Percentiles rank a stretch among this genome's conserved stretches.
Evolutionary conservation across 148 eudicot species (phyloP).

Genomic region (Heliamphora exappendiculata): DNA sequence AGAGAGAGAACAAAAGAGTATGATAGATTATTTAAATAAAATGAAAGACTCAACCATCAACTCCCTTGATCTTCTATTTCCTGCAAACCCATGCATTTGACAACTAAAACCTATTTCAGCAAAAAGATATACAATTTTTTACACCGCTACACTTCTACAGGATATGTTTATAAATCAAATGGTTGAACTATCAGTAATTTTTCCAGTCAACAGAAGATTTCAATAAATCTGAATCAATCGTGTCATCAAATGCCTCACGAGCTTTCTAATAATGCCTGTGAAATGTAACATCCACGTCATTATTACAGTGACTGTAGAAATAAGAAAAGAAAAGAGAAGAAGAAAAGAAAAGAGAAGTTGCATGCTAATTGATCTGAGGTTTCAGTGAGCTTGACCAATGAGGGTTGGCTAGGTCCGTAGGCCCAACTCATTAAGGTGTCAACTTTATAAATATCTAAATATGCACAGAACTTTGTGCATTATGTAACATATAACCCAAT

Average conservation of each 20-base stretch:
- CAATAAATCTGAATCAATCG: background rate
- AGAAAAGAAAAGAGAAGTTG: background rate
- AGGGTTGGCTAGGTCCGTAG: background rate
- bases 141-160: no score
- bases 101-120: background rate
- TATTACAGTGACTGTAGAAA: background rate
- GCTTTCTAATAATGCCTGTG: background rate
- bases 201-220: background rate
- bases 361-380: no score
- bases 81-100: no score
- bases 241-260: background rate
- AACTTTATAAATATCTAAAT: background rate
- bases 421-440: background rate
- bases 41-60: background rate
- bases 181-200: background rate
- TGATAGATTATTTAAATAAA: background rate
- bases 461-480: background rate
- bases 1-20: background rate
- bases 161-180: background rate
- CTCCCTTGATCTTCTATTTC: no score
- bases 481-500: background rate
- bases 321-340: background rate
- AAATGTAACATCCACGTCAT: background rate
- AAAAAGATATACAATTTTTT: no score
- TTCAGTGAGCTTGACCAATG: background rate